Base-by-base conservation (phyloP, 2,329 filamentous ascomycete genomes). In the Apiospora kogelbergensis region DNA sequence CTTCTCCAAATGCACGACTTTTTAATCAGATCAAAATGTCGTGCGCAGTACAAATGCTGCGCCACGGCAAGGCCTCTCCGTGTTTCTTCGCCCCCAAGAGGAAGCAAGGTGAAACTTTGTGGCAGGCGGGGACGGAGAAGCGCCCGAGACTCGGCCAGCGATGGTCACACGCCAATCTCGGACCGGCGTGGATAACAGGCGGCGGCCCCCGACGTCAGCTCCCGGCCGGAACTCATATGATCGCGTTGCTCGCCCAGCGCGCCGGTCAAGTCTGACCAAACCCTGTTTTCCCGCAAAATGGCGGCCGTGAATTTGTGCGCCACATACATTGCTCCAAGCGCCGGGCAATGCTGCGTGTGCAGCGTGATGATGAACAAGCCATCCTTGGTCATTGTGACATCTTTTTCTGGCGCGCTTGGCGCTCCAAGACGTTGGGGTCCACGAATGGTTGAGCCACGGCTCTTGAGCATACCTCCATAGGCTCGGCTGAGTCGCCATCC, bases 391-490 rank as follows among this genome's bases (percentile, higher is more conserved):
- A 60, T 10, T 60, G 53, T 60, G 53, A 11, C 30, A 37, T 60
- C 10, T 44, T 37, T n/a, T 40, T 30, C 6, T 46, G 26, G 30
- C 44, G 44, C 3, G n/a, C 44, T 17, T 65, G 75, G 66, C 71
- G 76, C 70, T 76, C 74, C 66, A 78, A 70, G 60, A 75, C 70
- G 3, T 72, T 66, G 20, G 77, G 77, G 68, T 79, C 75, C 66
- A 79, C 75, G 69, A 79, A 79, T 5, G 77, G 77, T 66, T 78
- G 77, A 63, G 76, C 69, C 44, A 78, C 76, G 11, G 75, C 75
- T 6, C 64, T 72, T 24, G 76, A 76, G 3, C 71, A 74, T 65
- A 79, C 74, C 65, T 75, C 72, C n/a, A 71, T 71, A 22, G 74
- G 72, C 60, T 71, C 71, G 37, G 63, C 76, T 78, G 53, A 6